Conservation (phyloP, 768 basidiomycete species). For the Boletales sp. region DNA sequence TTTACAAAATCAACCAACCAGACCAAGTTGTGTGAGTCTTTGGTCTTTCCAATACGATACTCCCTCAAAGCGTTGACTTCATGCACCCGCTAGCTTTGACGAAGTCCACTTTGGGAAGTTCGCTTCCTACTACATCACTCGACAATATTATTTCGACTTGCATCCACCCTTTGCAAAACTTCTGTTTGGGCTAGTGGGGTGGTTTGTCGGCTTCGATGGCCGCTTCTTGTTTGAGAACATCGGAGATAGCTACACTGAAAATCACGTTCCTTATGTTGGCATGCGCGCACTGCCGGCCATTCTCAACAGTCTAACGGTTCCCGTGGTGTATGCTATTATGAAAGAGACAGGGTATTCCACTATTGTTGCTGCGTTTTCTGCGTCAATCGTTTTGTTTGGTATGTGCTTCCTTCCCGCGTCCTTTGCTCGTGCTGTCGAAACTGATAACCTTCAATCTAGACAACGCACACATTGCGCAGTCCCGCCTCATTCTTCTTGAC, state of each 20-base stretch:
- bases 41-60: neutral
- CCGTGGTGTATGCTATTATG: conserved; percentile 95
- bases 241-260: conserved; percentile 84
- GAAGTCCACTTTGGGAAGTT: conserved; percentile 99
- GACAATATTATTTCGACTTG: conserved; percentile 99
- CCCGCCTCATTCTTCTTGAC: conserved; percentile 94
- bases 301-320: conserved; percentile 85
- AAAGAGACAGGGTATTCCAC: conserved; percentile 96
- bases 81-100: conserved; percentile 64
- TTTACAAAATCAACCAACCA: conserved; percentile 93
- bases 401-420: conserved; percentile 26
- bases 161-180: conserved; percentile 98
- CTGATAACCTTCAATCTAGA: conserved; percentile 47
- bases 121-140: conserved; percentile 86
- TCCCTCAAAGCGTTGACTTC: conserved; percentile 2
- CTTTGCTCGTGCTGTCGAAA: neutral
- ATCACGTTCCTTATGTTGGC: conserved; percentile 91
- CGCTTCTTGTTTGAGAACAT: conserved; percentile 93
- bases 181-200: conserved; percentile 89
- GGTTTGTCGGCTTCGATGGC: conserved; percentile 96
- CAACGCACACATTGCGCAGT: conserved; percentile 93
- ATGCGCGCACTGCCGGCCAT: conserved; percentile 92
- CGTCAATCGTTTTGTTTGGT: conserved; percentile 85
- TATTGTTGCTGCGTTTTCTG: conserved; percentile 86
- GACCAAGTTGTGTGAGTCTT: conserved; percentile 87